Evolutionary conservation across 352 stramenopile species (phyloP), one percentile per base, ranked within the genome.

Genomic region (Phytophthora ramorum): DNA sequence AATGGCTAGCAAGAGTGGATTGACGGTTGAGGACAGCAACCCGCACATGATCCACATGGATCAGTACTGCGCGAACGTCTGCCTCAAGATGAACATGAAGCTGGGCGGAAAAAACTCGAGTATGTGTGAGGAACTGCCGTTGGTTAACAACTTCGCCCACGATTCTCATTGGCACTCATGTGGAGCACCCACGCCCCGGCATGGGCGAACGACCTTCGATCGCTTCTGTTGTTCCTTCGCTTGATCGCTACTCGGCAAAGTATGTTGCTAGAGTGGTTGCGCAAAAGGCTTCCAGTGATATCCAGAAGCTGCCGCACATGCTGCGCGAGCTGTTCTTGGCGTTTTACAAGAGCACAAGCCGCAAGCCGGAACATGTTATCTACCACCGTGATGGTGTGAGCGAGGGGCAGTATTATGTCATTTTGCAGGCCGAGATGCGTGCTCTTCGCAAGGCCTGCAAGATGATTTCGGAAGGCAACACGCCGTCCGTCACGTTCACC

Each of bases 331-430:
- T 97, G 22, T 84, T 97, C 45, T 71, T 92, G 48, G 75, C 76
- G 13, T 97, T 89, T 66, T 93, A 92, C 66, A 54, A 80, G 43
- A 71, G 74, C 22, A 96, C 85, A n/a, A 81, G 75, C 28, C 71
- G 81, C 40, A 94, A 95, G 63, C 90, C 90, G 0, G 76, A 91
- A 41, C 81, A 81, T 20, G 85, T 97, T 26, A 64, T 97, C 13
- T 97, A 94, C 64, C 95, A 95, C 24, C 24, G 24, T 28, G 24
- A 28, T 28, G 24, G 24, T 28, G 24, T 28, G 24, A 28, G 24
- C 24, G 90, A 97, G 70, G 88, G 88, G 1, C 82, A 96, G 66
- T 95, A 87, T 51, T 69, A 87, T 44, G 79, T 89, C 52, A 89
- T 96, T 10, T 64, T 92, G 30, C 71, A 91, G 55, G 74, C 74